Conservation (phyloP, 768 basidiomycete species). For the Calocera cornea region DNA sequence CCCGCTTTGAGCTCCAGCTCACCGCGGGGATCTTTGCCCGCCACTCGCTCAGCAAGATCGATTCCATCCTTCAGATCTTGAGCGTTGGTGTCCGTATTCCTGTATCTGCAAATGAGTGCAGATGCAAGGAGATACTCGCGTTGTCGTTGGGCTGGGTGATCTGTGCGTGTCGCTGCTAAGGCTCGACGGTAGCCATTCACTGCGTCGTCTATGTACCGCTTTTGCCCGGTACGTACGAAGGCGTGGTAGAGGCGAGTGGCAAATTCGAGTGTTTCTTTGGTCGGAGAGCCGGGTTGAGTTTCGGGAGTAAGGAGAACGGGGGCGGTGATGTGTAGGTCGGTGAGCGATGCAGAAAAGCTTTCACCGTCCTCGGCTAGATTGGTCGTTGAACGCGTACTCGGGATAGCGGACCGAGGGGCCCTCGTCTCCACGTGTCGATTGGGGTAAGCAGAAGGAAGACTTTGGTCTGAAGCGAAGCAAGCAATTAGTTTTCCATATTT, state of each 20-base stretch:
- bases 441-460: background rate
- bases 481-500: too few relatives aligned
- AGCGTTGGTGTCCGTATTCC: background rate
- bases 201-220: background rate
- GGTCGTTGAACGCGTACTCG: background rate
- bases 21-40: background rate
- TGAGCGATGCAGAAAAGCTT: background rate
- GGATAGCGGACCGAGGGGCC: background rate
- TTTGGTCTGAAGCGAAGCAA: background rate
- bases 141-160: background rate
- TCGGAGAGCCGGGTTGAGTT: background rate
- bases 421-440: background rate
- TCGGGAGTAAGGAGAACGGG: background rate
- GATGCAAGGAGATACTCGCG: background rate
- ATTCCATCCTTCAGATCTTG: background rate
- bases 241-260: background rate
- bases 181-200: background rate
- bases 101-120: background rate
- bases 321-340: background rate
- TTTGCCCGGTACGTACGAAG: background rate
- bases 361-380: background rate
- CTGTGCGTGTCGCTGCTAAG: background rate
- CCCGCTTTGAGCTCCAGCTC: background rate
- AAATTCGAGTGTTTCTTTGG: background rate
- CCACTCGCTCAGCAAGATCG: background rate